Conservation (phyloP, 192 early-diverging fungal genomes). For the Backusella psychrophila region DNA sequence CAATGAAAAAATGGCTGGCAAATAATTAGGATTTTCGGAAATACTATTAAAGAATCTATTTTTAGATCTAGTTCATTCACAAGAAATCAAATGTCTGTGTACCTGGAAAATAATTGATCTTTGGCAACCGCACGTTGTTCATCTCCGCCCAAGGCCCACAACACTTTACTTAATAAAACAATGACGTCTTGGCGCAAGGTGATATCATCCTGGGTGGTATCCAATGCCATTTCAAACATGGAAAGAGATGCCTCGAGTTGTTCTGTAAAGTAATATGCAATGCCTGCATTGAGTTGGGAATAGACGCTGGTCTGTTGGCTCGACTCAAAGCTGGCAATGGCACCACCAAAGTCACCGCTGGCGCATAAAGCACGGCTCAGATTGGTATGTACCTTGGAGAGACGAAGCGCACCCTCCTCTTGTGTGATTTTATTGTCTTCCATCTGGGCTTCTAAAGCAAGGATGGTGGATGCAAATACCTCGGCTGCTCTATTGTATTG, state of each 20-base stretch:
- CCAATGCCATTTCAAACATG: constrained; percentile 73
- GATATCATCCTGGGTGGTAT: constrained; percentile 44
- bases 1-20: constrained; percentile 65
- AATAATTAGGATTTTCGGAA: constrained; percentile 47
- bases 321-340: constrained; percentile 53
- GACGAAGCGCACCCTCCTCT: constrained; percentile 1
- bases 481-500: constrained; percentile 65
- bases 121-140: constrained; percentile 78
- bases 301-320: constrained; percentile 26
- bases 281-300: constrained; percentile 60
- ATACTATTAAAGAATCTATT: constrained; percentile 39
- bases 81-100: background rate
- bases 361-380: constrained; percentile 70
- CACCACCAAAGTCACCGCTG: constrained; percentile 51
- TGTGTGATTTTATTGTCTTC: constrained; percentile 3
- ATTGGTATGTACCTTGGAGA: constrained; percentile 60
- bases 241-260: constrained; percentile 65
- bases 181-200: constrained; percentile 64
- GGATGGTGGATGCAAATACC: constrained; percentile 56
- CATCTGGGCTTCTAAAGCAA: constrained; percentile 33
- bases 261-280: constrained; percentile 74
- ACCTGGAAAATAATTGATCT: constrained; percentile 75
- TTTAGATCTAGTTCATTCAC: no score
- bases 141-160: constrained; percentile 83
- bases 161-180: constrained; percentile 78